Evolutionary conservation across 352 stramenopile species (phyloP), one percentile per base, ranked within the genome.

Genomic region (Phytopythium chamaehyphon): DNA sequence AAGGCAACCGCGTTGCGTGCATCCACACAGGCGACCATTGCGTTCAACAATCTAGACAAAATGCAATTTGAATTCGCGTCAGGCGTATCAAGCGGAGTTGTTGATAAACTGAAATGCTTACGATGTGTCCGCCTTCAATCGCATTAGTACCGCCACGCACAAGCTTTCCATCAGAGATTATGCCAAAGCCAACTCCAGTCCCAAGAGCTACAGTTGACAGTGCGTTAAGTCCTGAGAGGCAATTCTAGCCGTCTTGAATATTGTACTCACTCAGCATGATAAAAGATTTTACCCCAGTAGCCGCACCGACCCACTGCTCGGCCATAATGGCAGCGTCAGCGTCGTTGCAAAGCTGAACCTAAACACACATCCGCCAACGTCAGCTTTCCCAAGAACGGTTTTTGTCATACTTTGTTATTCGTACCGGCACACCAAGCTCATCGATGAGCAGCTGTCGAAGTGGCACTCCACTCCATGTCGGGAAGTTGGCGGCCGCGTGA

Each of bases 51-150:
- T 92, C 83, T 93, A 42, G 9, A 38, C 12, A 47, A 12, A 7
- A 18, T 28, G 7, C n/a, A 24, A 21, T 16, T 21, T 22, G 22
- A n/a, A 48, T 18, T 26, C 3, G 6, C 38, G 8, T 22, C 3
- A 7, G 21, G 52, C 16, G 19, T n/a, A n/a, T n/a, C n/a, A n/a
- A n/a, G n/a, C n/a, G n/a, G n/a, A n/a, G n/a, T n/a, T n/a, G n/a
- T n/a, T n/a, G n/a, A n/a, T n/a, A n/a, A n/a, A 28, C 8, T 39
- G 2, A 10, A 1, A 57, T 6, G 15, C 33, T 19, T 68, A 91
- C 78, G 48, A 92, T 82, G 54, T 94, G 83, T 2, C 83, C 83
- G 21, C 81, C 83, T 76, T 94, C 81, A 53, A 91, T 87, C 5
- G 67, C 68, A 59, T 80, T 82, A 15, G 61, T 76, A 16, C 73